phyloP scores from a whole-genome alignment of 2,329 filamentous ascomycete species.

The Trichoderma sp. region DNA sequence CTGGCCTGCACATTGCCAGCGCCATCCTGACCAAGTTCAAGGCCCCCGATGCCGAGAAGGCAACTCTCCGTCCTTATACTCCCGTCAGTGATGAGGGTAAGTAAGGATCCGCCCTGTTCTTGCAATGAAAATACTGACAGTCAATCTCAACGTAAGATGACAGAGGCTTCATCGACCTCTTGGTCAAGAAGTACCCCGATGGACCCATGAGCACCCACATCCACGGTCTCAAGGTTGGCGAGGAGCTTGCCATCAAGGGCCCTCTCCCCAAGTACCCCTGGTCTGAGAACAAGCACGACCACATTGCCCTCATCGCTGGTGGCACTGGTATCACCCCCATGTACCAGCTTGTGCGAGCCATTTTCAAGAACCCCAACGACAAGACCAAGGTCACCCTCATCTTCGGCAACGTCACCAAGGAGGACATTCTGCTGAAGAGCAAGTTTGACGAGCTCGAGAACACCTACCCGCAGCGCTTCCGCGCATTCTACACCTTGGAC shows the following conservation, averaged over 20 bases:
- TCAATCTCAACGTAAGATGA: constrained; percentile 52
- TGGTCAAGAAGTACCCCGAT: constrained; percentile 88
- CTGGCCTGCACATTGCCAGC: constrained; percentile 79
- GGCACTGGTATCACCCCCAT: constrained; percentile 97
- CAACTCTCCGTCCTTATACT: constrained; percentile 89
- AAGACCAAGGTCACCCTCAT: constrained; percentile 97
- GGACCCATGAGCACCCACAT: constrained; percentile 92
- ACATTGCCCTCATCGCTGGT: constrained; percentile 85
- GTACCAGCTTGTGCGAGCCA: constrained; percentile 89
- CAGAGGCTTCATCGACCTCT: constrained; percentile 79
- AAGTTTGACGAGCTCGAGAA: constrained; percentile 89
- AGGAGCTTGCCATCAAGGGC: constrained; percentile 89
- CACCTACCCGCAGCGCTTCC: constrained; percentile 92
- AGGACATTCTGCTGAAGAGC: constrained; percentile 87
- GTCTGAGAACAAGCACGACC: constrained; percentile 87
- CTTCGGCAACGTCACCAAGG: constrained; percentile 85
- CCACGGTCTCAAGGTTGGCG: constrained; percentile 77
- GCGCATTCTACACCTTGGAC: constrained; percentile 91
- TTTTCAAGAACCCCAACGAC: constrained; percentile 95
- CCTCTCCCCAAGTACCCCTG: constrained; percentile 93
- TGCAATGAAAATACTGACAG: background rate
- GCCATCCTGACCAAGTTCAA: constrained; percentile 92
- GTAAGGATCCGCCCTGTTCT: constrained; percentile 25
- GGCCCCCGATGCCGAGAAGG: constrained; percentile 78
- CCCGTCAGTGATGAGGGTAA: constrained; percentile 82